Percentiles rank a stretch among this genome's conserved stretches.
Conservation (phyloP, 441 rosid genomes). For the Populus hybrid region DNA sequence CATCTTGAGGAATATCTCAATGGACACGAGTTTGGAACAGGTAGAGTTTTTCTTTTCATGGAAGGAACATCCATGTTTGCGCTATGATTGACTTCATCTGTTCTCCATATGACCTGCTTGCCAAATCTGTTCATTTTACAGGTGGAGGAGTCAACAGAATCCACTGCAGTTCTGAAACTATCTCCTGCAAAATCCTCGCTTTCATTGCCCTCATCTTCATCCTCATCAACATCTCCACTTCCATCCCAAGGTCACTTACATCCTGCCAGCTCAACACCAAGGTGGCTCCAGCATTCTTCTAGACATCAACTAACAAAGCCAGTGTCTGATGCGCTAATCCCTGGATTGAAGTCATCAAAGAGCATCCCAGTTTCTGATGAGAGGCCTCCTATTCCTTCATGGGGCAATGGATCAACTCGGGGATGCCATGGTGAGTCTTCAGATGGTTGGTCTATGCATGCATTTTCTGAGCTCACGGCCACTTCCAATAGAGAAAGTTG, state of each 20-base stretch:
- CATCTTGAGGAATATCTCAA: constrained; percentile 52
- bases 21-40: constrained; percentile 67
- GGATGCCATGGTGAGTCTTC: constrained; percentile 68
- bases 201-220: constrained; percentile 67
- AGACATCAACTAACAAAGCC: constrained; percentile 36
- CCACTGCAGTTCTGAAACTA: constrained; percentile 35
- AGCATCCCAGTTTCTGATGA: constrained; percentile 52
- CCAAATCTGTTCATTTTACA: constrained; percentile 25
- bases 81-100: background rate
- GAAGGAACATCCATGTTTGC: constrained; percentile 9
- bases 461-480: constrained; percentile 81
- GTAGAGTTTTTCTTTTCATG: constrained; percentile 32
- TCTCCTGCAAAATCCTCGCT: constrained; percentile 54
- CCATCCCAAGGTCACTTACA: constrained; percentile 50
- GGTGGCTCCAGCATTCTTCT: constrained; percentile 40
- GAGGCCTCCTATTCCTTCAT: constrained; percentile 42
- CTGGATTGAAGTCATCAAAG: constrained; percentile 49
- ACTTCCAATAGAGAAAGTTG: constrained; percentile 57
- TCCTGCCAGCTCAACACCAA: constrained; percentile 43
- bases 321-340: constrained; percentile 40
- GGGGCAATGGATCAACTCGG: constrained; percentile 50
- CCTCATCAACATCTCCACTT: constrained; percentile 44
- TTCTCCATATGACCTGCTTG: constrained; percentile 14
- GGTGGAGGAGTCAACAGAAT: constrained; percentile 53
- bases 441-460: constrained; percentile 80